phyloP scores from a whole-genome alignment of 257 asterid genomes.

The Knoxia roxburghii region DNA sequence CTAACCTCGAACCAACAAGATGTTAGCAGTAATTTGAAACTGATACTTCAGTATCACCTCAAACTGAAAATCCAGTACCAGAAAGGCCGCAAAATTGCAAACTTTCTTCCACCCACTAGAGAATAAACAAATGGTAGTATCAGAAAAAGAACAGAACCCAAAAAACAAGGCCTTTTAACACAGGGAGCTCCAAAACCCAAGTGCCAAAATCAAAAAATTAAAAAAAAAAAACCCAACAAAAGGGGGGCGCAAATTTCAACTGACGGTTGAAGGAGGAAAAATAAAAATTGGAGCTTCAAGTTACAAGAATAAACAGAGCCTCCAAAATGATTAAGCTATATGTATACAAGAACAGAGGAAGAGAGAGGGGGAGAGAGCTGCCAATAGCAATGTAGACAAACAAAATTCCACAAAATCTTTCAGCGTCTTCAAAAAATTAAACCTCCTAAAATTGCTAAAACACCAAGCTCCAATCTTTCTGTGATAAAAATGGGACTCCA shows the following conservation, averaged over 20 bases:
- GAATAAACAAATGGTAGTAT: neutral
- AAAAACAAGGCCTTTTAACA: neutral
- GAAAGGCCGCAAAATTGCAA: slow-evolving; percentile 13
- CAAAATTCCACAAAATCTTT: neutral
- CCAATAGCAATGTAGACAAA: slow-evolving; percentile 17
- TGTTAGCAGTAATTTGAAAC: neutral
- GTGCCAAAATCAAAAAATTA: neutral
- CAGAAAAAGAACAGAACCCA: neutral
- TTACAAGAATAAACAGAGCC: slow-evolving; percentile 9
- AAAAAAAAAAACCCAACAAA: neutral
- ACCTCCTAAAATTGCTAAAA: slow-evolving; percentile 16
- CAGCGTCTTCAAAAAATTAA: slow-evolving; percentile 8
- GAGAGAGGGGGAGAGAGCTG: neutral
- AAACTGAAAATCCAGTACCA: neutral
- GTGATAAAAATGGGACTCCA: slow-evolving; percentile 7
- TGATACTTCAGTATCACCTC: neutral
- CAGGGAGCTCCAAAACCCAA: slow-evolving; percentile 18
- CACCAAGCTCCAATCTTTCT: slow-evolving; percentile 35
- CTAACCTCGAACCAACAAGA: neutral
- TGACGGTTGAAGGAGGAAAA: slow-evolving; percentile 20
- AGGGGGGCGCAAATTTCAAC: slow-evolving; percentile 6
- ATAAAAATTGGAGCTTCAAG: slow-evolving; percentile 13
- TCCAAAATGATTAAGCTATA: slow-evolving; percentile 13
- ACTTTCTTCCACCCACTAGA: slow-evolving; percentile 1
- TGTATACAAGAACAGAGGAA: neutral